These are phyloP conservation scores for Trichoderma lentiforme DNA, from an alignment of 2,329 filamentous ascomycete genomes.

Conservation along the genomic window DNA sequence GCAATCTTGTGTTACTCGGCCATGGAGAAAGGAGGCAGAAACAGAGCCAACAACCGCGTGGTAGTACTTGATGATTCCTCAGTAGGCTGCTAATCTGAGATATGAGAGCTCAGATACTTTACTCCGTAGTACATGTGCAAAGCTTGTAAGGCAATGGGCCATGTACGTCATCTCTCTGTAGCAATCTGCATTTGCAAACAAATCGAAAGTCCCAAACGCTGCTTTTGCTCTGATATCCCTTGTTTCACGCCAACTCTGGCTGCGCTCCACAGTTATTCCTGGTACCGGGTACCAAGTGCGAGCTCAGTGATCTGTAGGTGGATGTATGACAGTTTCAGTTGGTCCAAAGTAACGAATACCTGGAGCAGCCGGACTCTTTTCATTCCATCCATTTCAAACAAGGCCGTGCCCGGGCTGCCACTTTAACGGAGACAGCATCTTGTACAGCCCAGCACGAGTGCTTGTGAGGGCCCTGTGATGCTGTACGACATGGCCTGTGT, in stretches of 20 bases:
- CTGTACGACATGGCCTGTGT: background rate
- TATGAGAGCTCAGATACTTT: background rate
- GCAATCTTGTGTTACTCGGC: background rate
- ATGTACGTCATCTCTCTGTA: slow-evolving; percentile 4
- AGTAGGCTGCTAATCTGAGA: background rate
- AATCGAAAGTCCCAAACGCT: background rate
- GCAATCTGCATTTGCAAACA: background rate
- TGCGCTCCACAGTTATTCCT: background rate
- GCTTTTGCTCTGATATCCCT: background rate
- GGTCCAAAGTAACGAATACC: background rate
- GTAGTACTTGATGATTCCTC: background rate
- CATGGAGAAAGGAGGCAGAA: background rate
- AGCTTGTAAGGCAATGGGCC: background rate
- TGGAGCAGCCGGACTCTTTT: background rate
- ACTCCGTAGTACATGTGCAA: background rate
- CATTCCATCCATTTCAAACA: background rate
- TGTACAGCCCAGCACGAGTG: background rate
- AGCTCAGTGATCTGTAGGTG: background rate
- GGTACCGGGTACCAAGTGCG: background rate
- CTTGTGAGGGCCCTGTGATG: background rate
- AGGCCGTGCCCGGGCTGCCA: background rate
- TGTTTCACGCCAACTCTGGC: background rate
- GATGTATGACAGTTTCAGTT: background rate
- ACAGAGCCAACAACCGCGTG: background rate
- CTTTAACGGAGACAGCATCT: background rate